phyloP scores from a whole-genome alignment of 345 rosid genomes.

The Murraya koenigii region DNA sequence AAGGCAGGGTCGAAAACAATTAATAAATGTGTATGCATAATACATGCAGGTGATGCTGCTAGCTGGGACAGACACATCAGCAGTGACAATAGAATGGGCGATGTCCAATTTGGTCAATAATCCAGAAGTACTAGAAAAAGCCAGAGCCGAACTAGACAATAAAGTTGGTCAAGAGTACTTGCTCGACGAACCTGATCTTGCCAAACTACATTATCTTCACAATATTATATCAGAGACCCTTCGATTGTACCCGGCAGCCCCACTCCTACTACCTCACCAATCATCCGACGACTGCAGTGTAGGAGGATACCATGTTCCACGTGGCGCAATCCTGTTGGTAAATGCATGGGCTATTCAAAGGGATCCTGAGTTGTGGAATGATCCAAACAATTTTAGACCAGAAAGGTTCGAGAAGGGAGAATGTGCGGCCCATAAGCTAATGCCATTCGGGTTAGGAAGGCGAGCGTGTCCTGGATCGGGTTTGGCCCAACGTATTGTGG shows the following conservation, averaged over 20 bases:
- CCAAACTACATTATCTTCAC: slow-evolving; percentile 36
- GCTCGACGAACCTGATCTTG: slow-evolving; percentile 37
- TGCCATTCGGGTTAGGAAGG: slow-evolving; percentile 45
- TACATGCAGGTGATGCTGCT: slow-evolving; percentile 25
- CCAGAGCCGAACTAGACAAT: slow-evolving; percentile 30
- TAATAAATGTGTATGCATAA: background rate
- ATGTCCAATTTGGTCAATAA: slow-evolving; percentile 44
- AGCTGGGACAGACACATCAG: slow-evolving; percentile 50
- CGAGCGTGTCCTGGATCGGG: slow-evolving; percentile 46
- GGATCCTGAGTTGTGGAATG: slow-evolving; percentile 43
- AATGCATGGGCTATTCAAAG: slow-evolving; percentile 60
- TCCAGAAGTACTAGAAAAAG: slow-evolving; percentile 32
- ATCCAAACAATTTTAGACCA: slow-evolving; percentile 40
- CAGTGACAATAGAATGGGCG: slow-evolving; percentile 60
- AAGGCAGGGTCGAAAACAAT: background rate
- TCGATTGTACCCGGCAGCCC: slow-evolving; percentile 41
- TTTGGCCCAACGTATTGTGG: slow-evolving; percentile 31
- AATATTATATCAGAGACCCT: slow-evolving; percentile 37
- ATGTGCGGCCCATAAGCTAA: slow-evolving; percentile 18
- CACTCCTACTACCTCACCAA: slow-evolving; percentile 46
- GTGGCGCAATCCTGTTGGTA: slow-evolving; percentile 36
- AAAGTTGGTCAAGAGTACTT: slow-evolving; percentile 34
- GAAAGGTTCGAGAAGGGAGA: slow-evolving; percentile 40
- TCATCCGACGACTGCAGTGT: slow-evolving; percentile 38
- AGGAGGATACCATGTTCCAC: slow-evolving; percentile 44